Percentiles rank a stretch among this genome's conserved stretches.
Evolutionary conservation across 202 grass and related monocot species (phyloP).

Genomic region (Zoysia matrella): DNA sequence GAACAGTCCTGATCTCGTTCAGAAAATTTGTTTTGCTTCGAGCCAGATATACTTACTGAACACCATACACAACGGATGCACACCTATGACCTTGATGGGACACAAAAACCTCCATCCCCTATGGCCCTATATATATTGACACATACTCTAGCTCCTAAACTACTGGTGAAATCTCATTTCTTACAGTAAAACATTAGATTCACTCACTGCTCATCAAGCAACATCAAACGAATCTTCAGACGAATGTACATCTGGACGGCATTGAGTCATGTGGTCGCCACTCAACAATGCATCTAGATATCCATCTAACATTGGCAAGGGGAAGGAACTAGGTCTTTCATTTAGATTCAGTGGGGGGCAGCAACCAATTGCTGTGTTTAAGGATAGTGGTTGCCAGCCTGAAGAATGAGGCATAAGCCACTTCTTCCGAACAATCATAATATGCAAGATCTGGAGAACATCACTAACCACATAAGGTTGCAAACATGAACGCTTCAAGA

Average conservation of each 20-base stretch:
- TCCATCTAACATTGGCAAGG: conserved; percentile 19
- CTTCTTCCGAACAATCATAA: conserved; percentile 58
- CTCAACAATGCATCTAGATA: conserved; percentile 14
- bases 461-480: conserved; percentile 66
- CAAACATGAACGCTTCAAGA: conserved; percentile 74
- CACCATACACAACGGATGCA: not conserved
- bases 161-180: not conserved
- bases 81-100: conserved; percentile 11
- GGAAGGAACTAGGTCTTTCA: conserved; percentile 26
- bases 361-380: conserved; percentile 41
- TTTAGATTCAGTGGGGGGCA: conserved; percentile 27
- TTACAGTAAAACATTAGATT: not conserved
- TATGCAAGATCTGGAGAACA: conserved; percentile 79
- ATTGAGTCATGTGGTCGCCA: not conserved
- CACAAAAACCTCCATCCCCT: not conserved
- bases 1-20: not conserved
- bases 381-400: conserved; percentile 83
- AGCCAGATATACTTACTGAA: not conserved
- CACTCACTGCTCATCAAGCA: not conserved
- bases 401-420: conserved; percentile 79
- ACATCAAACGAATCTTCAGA: not conserved
- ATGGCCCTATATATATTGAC: not conserved
- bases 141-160: conserved; percentile 11
- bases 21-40: not conserved
- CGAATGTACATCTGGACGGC: conserved; percentile 6